phyloP scores from a whole-genome alignment of 805 yeast species.

The Ogataea methanolica region DNA sequence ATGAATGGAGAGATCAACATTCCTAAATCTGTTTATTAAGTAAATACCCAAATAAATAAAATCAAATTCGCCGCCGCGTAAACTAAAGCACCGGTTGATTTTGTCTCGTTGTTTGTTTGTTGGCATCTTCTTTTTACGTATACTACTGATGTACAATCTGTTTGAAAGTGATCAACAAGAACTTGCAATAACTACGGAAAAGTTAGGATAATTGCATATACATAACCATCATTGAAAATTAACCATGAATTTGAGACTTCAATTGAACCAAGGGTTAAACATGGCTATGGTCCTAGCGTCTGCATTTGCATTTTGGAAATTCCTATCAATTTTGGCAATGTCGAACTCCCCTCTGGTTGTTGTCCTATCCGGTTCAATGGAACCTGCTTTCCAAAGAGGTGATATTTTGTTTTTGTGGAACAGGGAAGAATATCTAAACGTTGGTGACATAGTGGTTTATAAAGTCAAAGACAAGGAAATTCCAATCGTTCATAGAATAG shows the following conservation, averaged over 20 bases:
- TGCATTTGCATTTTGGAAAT: constrained; percentile 90
- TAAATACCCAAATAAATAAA: too few species aligned
- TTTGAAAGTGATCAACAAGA: too few species aligned
- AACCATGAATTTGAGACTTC: constrained; percentile 27
- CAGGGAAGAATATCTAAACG: constrained; percentile 57
- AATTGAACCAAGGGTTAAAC: constrained; percentile 46
- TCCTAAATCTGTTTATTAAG: too few species aligned
- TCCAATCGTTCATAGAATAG: constrained; percentile 95
- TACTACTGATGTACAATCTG: too few species aligned
- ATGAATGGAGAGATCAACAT: too few species aligned
- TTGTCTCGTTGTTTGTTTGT: too few species aligned
- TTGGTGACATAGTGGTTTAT: constrained; percentile 94
- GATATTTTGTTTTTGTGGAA: constrained; percentile 92
- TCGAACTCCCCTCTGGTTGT: constrained; percentile 94
- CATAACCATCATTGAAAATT: neutral
- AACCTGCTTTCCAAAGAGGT: constrained; percentile 98
- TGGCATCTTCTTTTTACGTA: too few species aligned
- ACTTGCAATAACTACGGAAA: too few species aligned
- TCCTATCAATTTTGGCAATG: constrained; percentile 67
- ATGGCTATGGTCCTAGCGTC: constrained; percentile 79
- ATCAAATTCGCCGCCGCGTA: too few species aligned
- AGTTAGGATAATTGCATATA: too few species aligned
- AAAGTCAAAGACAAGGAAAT: constrained; percentile 73
- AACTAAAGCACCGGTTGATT: too few species aligned
- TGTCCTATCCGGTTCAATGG: constrained; percentile 97